Evolutionary conservation across 1,284 basidiomycete genomes (phyloP), one percentile per base, ranked within the genome.

Genomic region (Somion occarium): DNA sequence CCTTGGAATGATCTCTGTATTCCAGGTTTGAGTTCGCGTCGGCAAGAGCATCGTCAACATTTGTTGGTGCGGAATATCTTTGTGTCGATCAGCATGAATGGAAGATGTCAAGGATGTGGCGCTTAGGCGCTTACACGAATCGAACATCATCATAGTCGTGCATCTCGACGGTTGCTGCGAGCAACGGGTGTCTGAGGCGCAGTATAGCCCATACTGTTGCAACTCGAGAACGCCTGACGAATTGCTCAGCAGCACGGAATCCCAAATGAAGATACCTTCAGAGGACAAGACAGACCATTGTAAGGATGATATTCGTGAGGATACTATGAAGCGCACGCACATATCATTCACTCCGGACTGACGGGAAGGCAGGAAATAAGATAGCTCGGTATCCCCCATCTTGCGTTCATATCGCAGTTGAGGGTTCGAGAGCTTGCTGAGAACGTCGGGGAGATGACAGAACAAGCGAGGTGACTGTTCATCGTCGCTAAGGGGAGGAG

Each of bases 291-390:
- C 30, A n/a, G n/a, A n/a, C n/a, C n/a, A n/a, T n/a, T 22, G 48
- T n/a, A 39, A 24, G 37, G 38, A 46, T n/a, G n/a, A 25, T n/a
- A 34, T 34, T 15, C 15, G 15, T 34, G 30, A 34, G 51, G 4
- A 43, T n/a, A 23, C 23, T 23, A 41, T 20, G 51, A 9, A 42
- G 38, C 37, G 26, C 37, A 63, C 76, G 52, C 61, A 89, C 89
- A 91, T 91, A 65, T 93, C 89, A 59, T 91, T 91, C 23, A 91
- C 88, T 12, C 89, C 89, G 52, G 73, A 78, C 45, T 79, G 80
- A 19, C 88, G 75, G 3, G 82, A 82, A 1, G 86, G 88, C 9
- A 90, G 73, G 61, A 79, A 91, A 64, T 90, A 91, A 2, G 85
- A 86, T 3, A 75, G 63, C 63, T 88, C 85, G 9, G 78, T 85